Conservation (phyloP, 306 rosid genomes). For the Castanea sativa region DNA sequence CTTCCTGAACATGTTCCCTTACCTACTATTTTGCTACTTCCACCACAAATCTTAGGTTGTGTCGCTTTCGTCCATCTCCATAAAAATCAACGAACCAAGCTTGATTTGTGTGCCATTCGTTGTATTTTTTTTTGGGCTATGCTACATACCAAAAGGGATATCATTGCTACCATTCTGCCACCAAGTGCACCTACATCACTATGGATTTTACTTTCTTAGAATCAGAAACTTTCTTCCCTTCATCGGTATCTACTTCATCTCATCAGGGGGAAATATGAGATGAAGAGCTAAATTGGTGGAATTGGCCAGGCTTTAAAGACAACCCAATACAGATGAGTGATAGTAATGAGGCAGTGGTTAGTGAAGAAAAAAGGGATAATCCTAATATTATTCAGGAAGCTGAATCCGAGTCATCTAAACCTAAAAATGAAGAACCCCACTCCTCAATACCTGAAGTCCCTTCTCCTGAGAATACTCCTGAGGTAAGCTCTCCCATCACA, state of each 20-base stretch:
- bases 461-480: not conserved
- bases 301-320: not conserved
- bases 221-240: not conserved
- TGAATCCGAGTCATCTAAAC: not conserved
- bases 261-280: slow-evolving; percentile 7
- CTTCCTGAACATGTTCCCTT: too few relatives aligned
- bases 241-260: not conserved
- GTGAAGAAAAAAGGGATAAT: not conserved
- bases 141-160: not conserved
- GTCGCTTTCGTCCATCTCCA: too few relatives aligned
- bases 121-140: not conserved
- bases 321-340: not conserved
- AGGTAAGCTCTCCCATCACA: not conserved
- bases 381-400: not conserved
- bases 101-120: too few relatives aligned
- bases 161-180: not conserved
- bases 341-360: not conserved
- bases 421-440: not conserved
- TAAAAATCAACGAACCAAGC: too few relatives aligned
- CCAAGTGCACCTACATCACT: not conserved
- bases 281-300: slow-evolving; percentile 8
- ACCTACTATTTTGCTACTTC: not conserved
- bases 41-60: too few relatives aligned
- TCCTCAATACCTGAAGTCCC: not conserved
- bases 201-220: slow-evolving; percentile 4